Evolutionary conservation across 495 filamentous ascomycete species (phyloP).

Genomic region (Annulohypoxylon moriforme): DNA sequence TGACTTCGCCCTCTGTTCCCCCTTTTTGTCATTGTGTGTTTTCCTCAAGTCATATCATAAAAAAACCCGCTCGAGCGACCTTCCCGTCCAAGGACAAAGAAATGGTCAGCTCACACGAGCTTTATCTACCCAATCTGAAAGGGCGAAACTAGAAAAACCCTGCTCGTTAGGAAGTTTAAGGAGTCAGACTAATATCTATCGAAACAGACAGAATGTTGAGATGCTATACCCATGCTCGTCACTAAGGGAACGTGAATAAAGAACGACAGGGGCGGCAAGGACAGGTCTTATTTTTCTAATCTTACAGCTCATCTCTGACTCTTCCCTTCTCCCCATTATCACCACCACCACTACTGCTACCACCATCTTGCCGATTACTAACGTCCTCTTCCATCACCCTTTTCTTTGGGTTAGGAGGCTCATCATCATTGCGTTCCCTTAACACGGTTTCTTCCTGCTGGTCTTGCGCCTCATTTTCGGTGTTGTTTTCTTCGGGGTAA

Average conservation of each 20-base stretch:
- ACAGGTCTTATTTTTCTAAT: conserved; percentile 29
- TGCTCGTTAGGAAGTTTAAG: conserved; percentile 6
- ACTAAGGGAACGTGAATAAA: conserved; percentile 22
- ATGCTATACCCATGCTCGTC: not conserved
- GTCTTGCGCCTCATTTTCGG: conserved; percentile 38
- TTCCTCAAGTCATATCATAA: conserved; percentile 22
- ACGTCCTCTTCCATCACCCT: conserved; percentile 80
- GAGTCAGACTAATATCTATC: conserved; percentile 28
- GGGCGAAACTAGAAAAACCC: not conserved
- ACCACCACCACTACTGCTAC: conserved; percentile 19
- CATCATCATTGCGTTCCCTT: conserved; percentile 60
- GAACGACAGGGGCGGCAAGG: conserved; percentile 6
- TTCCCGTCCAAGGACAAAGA: conserved; percentile 36
- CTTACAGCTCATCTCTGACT: conserved; percentile 56
- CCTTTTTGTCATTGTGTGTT: conserved; percentile 21
- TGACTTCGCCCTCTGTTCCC: conserved; percentile 1
- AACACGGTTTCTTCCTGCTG: conserved; percentile 55
- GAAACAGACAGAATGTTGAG: conserved; percentile 39
- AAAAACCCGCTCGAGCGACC: conserved; percentile 20
- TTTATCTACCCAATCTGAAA: conserved; percentile 11
- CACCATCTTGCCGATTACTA: conserved; percentile 26
- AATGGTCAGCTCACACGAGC: conserved; percentile 25
- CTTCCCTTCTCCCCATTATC: no score
- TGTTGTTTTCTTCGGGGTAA: conserved; percentile 12
- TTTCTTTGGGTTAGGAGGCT: conserved; percentile 78